Conservation (phyloP, 2,329 filamentous ascomycete species). For the Colletotrichum sp. region DNA sequence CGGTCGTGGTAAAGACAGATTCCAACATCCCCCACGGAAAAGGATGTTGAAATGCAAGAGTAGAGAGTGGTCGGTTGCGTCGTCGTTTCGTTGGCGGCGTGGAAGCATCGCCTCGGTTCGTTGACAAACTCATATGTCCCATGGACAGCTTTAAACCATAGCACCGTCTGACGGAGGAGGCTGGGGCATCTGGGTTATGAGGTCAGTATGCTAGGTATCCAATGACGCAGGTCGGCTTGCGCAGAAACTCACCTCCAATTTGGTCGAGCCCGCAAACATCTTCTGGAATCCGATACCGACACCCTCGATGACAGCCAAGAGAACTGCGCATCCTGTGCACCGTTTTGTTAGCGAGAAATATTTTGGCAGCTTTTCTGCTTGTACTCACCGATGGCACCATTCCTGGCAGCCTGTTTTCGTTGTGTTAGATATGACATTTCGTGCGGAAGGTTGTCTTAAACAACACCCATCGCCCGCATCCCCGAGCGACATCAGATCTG, state of each 20-base stretch:
- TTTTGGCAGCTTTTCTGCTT: background rate
- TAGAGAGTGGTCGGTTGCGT: slow-evolving; percentile 14
- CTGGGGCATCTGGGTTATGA: slow-evolving; percentile 25
- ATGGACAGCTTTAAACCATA: slow-evolving; percentile 29
- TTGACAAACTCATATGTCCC: background rate
- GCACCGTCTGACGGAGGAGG: slow-evolving; percentile 34
- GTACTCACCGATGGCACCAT: slow-evolving; percentile 77
- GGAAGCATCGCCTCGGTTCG: background rate
- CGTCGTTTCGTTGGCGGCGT: background rate
- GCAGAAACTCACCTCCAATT: slow-evolving; percentile 68
- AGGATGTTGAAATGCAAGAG: background rate
- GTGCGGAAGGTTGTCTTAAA: background rate
- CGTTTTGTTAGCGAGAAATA: background rate
- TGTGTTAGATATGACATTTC: background rate
- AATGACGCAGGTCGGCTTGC: no score
- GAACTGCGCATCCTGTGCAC: slow-evolving; percentile 73
- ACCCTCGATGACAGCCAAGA: slow-evolving; percentile 84
- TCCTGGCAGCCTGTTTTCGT: slow-evolving; percentile 69
- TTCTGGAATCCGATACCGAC: slow-evolving; percentile 95
- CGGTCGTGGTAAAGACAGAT: background rate
- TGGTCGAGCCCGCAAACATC: slow-evolving; percentile 90
- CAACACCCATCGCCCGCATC: background rate
- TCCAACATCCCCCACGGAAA: background rate
- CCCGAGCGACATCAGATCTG: background rate
- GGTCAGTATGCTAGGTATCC: no score